Percentiles rank a stretch among this genome's conserved stretches.
These are phyloP conservation scores for Hericium coralloides DNA, from an alignment of 768 basidiomycete genomes.

Conservation along the genomic window DNA sequence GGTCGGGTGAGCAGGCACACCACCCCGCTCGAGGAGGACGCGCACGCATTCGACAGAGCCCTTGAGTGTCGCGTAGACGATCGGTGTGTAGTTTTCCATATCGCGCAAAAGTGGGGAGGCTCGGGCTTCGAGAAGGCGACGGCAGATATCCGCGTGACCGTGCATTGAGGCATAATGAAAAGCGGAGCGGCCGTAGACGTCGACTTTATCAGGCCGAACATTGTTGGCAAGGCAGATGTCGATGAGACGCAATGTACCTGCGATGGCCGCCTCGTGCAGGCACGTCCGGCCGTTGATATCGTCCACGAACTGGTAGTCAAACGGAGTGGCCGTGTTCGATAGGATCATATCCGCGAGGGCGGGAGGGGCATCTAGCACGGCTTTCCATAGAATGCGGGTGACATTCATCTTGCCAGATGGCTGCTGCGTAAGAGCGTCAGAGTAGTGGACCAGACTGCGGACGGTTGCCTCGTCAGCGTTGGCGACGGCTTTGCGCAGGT, in stretches of 20 bases:
- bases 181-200: constrained; percentile 88
- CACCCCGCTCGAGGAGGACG: constrained; percentile 69
- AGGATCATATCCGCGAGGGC: constrained; percentile 72
- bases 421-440: constrained; percentile 56
- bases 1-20: constrained; percentile 52
- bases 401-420: constrained; percentile 57
- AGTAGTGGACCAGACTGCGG: constrained; percentile 60
- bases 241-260: constrained; percentile 71
- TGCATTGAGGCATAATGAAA: constrained; percentile 96
- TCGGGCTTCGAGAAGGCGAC: constrained; percentile 59
- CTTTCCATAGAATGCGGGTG: constrained; percentile 92
- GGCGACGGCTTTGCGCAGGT: constrained; percentile 69
- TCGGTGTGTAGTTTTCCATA: constrained; percentile 90
- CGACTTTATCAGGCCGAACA: constrained; percentile 62
- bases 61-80: constrained; percentile 86
- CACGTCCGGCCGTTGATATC: constrained; percentile 95
- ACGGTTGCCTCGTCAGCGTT: constrained; percentile 51
- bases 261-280: constrained; percentile 87
- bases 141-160: constrained; percentile 72
- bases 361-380: constrained; percentile 70
- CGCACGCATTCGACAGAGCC: constrained; percentile 79
- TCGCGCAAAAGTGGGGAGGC: constrained; percentile 67
- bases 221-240: constrained; percentile 69
- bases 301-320: constrained; percentile 89
- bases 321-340: constrained; percentile 47